Conservation (phyloP, 257 asterid species). For the Marsdenia floribunda region DNA sequence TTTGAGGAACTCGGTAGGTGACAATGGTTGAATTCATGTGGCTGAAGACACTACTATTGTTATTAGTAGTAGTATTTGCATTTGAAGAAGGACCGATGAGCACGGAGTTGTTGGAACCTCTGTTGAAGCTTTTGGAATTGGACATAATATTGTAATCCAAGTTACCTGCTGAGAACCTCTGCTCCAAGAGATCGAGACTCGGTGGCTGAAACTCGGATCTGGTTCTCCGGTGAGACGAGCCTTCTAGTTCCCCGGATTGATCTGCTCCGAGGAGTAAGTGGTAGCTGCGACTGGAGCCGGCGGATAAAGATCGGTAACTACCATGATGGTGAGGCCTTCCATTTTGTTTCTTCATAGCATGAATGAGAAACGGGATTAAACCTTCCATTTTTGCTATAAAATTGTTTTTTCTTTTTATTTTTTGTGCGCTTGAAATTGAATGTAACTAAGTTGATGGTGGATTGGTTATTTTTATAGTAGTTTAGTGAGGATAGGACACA, state of each 20-base stretch:
- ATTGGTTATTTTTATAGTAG: slow-evolving; percentile 2
- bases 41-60: neutral
- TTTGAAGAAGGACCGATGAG: neutral
- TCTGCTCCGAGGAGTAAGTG: slow-evolving; percentile 44
- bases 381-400: slow-evolving; percentile 48
- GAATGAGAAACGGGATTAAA: slow-evolving; percentile 54
- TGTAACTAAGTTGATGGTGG: neutral
- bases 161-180: neutral
- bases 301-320: slow-evolving; percentile 46
- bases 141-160: slow-evolving; percentile 1
- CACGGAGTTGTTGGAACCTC: neutral
- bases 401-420: neutral
- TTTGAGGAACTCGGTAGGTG: neutral
- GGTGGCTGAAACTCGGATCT: slow-evolving; percentile 32
- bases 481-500: neutral
- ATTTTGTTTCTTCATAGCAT: slow-evolving; percentile 42
- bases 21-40: neutral
- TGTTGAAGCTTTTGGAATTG: slow-evolving; percentile 18
- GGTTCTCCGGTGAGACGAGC: slow-evolving; percentile 43
- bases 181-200: slow-evolving; percentile 15
- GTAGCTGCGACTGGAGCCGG: slow-evolving; percentile 56
- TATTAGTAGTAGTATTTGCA: neutral
- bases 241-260: slow-evolving; percentile 19
- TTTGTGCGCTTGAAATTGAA: neutral
- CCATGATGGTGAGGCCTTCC: slow-evolving; percentile 3